These are phyloP conservation scores for Ustilago sp. DNA, from an alignment of 1,284 basidiomycete genomes.

Conservation along the genomic window DNA sequence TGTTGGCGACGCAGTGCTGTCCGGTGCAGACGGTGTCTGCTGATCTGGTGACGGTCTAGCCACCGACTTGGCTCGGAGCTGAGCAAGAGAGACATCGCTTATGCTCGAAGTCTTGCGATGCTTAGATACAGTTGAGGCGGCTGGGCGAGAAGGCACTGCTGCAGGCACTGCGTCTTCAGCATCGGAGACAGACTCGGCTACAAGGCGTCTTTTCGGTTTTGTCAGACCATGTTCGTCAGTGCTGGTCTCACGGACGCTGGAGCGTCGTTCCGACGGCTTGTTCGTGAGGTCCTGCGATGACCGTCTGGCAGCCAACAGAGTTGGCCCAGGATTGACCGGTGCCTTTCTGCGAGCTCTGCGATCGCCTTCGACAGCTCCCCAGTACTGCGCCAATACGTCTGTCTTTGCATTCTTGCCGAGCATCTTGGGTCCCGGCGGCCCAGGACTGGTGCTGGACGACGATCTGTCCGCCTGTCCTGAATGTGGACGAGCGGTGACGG, in stretches of 20 bases:
- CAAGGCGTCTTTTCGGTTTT: constrained; percentile 38
- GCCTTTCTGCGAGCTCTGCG: constrained; percentile 51
- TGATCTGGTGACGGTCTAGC: constrained; percentile 22
- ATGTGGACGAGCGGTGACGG: constrained; percentile 24
- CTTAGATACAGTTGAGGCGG: constrained; percentile 12
- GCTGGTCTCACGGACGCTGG: constrained; percentile 44
- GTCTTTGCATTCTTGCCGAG: constrained; percentile 67
- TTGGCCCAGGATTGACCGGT: constrained; percentile 38
- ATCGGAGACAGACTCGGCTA: constrained; percentile 46
- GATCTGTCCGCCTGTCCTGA: constrained; percentile 22
- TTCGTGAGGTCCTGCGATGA: constrained; percentile 30
- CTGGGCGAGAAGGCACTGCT: constrained; percentile 10
- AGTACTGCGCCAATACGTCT: constrained; percentile 65
- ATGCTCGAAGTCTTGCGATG: constrained; percentile 53
- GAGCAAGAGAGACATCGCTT: constrained; percentile 31
- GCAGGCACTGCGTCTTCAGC: constrained; percentile 23
- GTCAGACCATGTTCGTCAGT: constrained; percentile 21
- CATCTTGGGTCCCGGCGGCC: constrained; percentile 64
- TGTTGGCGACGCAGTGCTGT: constrained; percentile 13
- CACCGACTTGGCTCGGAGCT: constrained; percentile 23
- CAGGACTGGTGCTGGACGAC: constrained; percentile 45
- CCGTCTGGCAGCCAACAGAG: constrained; percentile 29
- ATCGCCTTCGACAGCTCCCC: constrained; percentile 65
- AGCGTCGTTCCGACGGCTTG: constrained; percentile 33
- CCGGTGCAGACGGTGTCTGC: constrained; percentile 9